phyloP scores from a whole-genome alignment of 2,329 filamentous ascomycete genomes.

The Cercospora nicotianae region DNA sequence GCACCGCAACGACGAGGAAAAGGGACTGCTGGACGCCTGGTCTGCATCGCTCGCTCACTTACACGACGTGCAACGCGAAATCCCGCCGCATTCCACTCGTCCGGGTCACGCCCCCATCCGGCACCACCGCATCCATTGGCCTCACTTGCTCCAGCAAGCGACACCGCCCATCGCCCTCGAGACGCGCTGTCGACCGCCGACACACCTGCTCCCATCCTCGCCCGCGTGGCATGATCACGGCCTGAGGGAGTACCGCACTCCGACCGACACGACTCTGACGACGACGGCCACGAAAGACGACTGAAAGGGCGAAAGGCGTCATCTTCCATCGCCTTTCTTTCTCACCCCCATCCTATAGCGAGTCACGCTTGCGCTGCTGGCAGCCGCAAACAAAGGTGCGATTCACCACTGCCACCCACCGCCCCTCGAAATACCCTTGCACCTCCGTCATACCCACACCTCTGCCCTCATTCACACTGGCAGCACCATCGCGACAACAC shows the following conservation, averaged over 20 bases:
- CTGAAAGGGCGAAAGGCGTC: background rate
- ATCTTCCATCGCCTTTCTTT: background rate
- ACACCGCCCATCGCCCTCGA: slow-evolving; percentile 4
- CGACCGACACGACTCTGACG: slow-evolving; percentile 2
- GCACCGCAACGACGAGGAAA: background rate
- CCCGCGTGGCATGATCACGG: slow-evolving; percentile 12
- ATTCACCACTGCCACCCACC: slow-evolving; percentile 9
- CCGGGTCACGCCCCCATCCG: background rate
- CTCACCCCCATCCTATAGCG: slow-evolving; percentile 13
- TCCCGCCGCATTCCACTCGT: background rate
- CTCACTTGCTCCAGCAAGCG: slow-evolving; percentile 14
- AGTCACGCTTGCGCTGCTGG: slow-evolving; percentile 30
- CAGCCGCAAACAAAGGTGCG: slow-evolving; percentile 28
- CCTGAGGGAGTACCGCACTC: slow-evolving; percentile 15
- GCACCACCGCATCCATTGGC: slow-evolving; percentile 10
- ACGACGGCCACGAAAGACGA: background rate
- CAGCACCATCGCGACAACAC: slow-evolving; percentile 30
- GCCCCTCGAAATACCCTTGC: slow-evolving; percentile 12
- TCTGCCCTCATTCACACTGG: background rate
- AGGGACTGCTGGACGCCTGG: background rate
- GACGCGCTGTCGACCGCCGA: slow-evolving; percentile 4
- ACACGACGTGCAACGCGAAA: background rate
- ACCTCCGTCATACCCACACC: slow-evolving; percentile 1
- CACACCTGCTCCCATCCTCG: background rate
- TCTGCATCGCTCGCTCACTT: background rate